A percentile compares a stretch with the other conserved stretches of the same genome.
phyloP scores from a whole-genome alignment of 2,329 filamentous ascomycete genomes.

The Fusarium oligoseptatum region DNA sequence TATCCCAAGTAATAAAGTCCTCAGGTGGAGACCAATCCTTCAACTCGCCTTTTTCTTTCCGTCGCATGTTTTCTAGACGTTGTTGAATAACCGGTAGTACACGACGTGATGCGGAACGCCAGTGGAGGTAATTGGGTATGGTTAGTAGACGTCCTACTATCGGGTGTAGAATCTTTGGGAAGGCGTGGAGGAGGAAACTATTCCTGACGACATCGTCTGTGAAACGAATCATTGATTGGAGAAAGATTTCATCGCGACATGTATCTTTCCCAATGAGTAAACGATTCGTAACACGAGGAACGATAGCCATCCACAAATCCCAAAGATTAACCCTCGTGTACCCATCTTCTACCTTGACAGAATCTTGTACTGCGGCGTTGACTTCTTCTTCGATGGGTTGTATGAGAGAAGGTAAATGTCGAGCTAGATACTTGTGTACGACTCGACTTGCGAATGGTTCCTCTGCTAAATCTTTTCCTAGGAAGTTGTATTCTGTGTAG shows the following conservation, averaged over 20 bases:
- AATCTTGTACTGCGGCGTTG: slow-evolving; percentile 50
- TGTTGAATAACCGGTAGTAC: slow-evolving; percentile 63
- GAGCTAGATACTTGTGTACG: slow-evolving; percentile 59
- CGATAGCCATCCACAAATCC: slow-evolving; percentile 58
- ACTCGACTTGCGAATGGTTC: slow-evolving; percentile 57
- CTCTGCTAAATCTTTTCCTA: slow-evolving; percentile 51
- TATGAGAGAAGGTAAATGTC: slow-evolving; percentile 55
- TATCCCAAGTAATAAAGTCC: slow-evolving; percentile 70
- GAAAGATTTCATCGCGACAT: slow-evolving; percentile 59
- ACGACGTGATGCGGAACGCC: slow-evolving; percentile 56
- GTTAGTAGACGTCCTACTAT: slow-evolving; percentile 61
- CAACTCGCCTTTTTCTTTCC: slow-evolving; percentile 54
- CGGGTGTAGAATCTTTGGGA: slow-evolving; percentile 63
- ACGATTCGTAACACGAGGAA: slow-evolving; percentile 59
- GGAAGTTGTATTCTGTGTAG: slow-evolving; percentile 58
- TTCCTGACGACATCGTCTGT: slow-evolving; percentile 63
- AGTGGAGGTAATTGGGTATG: slow-evolving; percentile 62
- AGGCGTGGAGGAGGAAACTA: slow-evolving; percentile 59
- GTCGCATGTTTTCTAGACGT: slow-evolving; percentile 61
- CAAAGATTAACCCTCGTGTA: slow-evolving; percentile 60
- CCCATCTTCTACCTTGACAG: slow-evolving; percentile 42
- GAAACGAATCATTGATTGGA: slow-evolving; percentile 63
- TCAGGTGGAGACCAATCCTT: slow-evolving; percentile 62
- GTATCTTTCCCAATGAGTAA: slow-evolving; percentile 56
- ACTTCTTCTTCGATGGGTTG: slow-evolving; percentile 59